Percentiles rank a stretch among this genome's conserved stretches.
These are phyloP conservation scores for Fusarium sp. DNA, from an alignment of 2,329 filamentous ascomycete genomes.

Conservation along the genomic window DNA sequence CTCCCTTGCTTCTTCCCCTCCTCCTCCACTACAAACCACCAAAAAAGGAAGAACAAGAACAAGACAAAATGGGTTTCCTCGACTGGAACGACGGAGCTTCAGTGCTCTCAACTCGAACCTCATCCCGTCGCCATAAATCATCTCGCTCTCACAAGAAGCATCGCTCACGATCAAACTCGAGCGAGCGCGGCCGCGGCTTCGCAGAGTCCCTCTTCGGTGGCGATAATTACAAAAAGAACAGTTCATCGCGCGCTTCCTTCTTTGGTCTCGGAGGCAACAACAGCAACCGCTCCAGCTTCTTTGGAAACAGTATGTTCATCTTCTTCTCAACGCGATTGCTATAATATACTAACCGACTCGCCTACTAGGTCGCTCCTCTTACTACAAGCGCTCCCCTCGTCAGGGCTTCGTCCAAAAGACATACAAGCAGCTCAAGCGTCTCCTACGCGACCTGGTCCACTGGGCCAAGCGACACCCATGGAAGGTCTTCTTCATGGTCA, in stretches of 20 bases:
- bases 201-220: constrained; percentile 50
- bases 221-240: constrained; percentile 52
- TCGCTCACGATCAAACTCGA: constrained; percentile 52
- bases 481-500: constrained; percentile 87
- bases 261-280: constrained; percentile 58
- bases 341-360: background rate
- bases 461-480: constrained; percentile 86
- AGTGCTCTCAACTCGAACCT: constrained; percentile 45
- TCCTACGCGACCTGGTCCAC: constrained; percentile 82
- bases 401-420: constrained; percentile 80
- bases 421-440: constrained; percentile 78
- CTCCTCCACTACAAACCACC: background rate
- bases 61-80: constrained; percentile 49
- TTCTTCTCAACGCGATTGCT: background rate
- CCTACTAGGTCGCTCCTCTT: constrained; percentile 63
- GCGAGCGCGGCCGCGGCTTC: constrained; percentile 48
- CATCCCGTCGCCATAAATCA: constrained; percentile 45
- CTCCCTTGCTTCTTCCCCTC: background rate
- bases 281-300: constrained; percentile 58
- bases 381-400: constrained; percentile 86
- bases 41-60: background rate
- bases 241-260: constrained; percentile 58
- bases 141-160: constrained; percentile 51
- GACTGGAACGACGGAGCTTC: constrained; percentile 50
- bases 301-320: constrained; percentile 54